phyloP scores from a whole-genome alignment of 2,329 filamentous ascomycete species.

The Pseudogymnoascus sp. region DNA sequence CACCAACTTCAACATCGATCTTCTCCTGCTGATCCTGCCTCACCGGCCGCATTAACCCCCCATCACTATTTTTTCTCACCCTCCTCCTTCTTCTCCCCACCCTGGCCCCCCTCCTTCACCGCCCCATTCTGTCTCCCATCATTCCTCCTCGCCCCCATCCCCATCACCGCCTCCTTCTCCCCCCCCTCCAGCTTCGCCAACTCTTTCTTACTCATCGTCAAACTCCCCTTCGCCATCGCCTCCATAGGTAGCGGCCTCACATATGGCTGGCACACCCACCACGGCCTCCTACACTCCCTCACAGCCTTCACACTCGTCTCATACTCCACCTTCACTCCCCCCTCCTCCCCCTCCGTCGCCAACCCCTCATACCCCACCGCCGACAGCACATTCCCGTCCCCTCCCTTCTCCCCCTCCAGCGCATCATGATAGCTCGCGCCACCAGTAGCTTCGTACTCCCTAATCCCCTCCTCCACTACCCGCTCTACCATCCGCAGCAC shows the following conservation, averaged over 20 bases:
- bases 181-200: constrained; percentile 36
- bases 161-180: constrained; percentile 21
- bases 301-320: constrained; percentile 61
- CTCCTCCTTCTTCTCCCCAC: constrained; percentile 25
- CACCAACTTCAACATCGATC: no score
- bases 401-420: constrained; percentile 17
- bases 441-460: constrained; percentile 52
- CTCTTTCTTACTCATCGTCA: constrained; percentile 66
- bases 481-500: constrained; percentile 68
- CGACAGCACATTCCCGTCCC: constrained; percentile 28
- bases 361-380: constrained; percentile 23
- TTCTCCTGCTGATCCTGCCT: background rate
- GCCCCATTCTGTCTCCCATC: constrained; percentile 4
- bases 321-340: constrained; percentile 30
- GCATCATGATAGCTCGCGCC: constrained; percentile 42
- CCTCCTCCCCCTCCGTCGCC: constrained; percentile 23
- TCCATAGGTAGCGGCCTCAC: constrained; percentile 80
- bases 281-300: constrained; percentile 67
- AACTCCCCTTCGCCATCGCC: constrained; percentile 71
- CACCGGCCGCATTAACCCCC: background rate
- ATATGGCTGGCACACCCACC: constrained; percentile 86
- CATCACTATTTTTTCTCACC: constrained; percentile 10
- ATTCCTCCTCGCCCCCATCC: constrained; percentile 11
- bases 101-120: constrained; percentile 22
- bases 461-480: constrained; percentile 62